Percentiles rank a stretch among this genome's conserved stretches.
Conservation (phyloP, 169 alveolate species). For the Plasmodium berghei region DNA sequence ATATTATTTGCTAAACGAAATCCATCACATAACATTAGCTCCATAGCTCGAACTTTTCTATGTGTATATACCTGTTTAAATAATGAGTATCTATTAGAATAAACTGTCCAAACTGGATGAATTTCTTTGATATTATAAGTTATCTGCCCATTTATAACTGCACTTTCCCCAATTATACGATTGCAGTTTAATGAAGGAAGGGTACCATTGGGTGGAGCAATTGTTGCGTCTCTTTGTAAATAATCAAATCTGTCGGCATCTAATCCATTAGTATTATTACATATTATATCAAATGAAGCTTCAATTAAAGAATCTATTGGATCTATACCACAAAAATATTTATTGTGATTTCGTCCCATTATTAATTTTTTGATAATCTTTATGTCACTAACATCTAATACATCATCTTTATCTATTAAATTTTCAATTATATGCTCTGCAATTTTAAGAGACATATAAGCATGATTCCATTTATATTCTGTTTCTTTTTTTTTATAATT, state of each 20-base stretch:
- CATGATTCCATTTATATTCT: conserved; percentile 82
- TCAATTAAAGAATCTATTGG: conserved; percentile 79
- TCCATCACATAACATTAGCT: conserved; percentile 85
- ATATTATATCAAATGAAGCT: conserved; percentile 91
- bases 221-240: conserved; percentile 90
- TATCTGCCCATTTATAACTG: conserved; percentile 80
- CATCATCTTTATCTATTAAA: conserved; percentile 70
- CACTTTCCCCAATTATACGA: conserved; percentile 76
- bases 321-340: conserved; percentile 50
- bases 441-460: conserved; percentile 81
- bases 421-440: conserved; percentile 79
- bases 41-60: conserved; percentile 85
- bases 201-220: conserved; percentile 81
- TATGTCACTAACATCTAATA: conserved; percentile 62
- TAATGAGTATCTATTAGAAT: conserved; percentile 84
- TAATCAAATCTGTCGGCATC: conserved; percentile 95
- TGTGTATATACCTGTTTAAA: conserved; percentile 86
- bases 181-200: conserved; percentile 70
- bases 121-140: conserved; percentile 81
- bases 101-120: conserved; percentile 85
- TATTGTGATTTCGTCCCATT: conserved; percentile 37
- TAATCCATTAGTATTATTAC: conserved; percentile 90
- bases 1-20: conserved; percentile 63
- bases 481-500: conserved; percentile 49
- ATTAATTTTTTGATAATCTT: conserved; percentile 53